A percentile compares a stretch with the other conserved stretches of the same genome.
These are phyloP conservation scores for Eucalyptus shirleyi DNA, from an alignment of 345 rosid genomes.

Conservation along the genomic window DNA sequence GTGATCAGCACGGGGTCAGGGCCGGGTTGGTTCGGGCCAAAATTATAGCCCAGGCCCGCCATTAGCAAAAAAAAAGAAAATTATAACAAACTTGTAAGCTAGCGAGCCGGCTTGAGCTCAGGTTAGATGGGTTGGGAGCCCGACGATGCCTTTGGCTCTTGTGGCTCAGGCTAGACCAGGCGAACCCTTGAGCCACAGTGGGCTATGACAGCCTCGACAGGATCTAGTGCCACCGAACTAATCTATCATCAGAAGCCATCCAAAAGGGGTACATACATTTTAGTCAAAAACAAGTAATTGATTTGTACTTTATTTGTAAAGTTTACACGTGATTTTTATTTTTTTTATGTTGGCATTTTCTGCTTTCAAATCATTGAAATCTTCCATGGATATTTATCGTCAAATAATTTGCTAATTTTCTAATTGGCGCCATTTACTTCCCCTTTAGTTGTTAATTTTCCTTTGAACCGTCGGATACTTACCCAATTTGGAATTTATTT, in stretches of 20 bases:
- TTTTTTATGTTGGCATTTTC: background rate
- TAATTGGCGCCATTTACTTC: background rate
- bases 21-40: background rate
- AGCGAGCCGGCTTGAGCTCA: fast-evolving
- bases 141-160: fast-evolving
- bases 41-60: background rate
- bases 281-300: background rate
- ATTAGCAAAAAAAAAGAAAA: background rate
- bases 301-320: background rate
- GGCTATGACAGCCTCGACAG: background rate
- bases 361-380: background rate
- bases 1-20: fast-evolving
- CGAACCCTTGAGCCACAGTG: fast-evolving
- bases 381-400: background rate
- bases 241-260: background rate
- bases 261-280: background rate
- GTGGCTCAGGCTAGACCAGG: background rate
- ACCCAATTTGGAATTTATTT: background rate
- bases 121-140: background rate
- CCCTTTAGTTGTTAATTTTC: background rate
- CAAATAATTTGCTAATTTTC: background rate
- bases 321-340: background rate
- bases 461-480: background rate
- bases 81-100: background rate
- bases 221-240: background rate